Evolutionary conservation across 441 rosid genomes (phyloP), one percentile per base, ranked within the genome.

Genomic region (Gossypium trilobum): DNA sequence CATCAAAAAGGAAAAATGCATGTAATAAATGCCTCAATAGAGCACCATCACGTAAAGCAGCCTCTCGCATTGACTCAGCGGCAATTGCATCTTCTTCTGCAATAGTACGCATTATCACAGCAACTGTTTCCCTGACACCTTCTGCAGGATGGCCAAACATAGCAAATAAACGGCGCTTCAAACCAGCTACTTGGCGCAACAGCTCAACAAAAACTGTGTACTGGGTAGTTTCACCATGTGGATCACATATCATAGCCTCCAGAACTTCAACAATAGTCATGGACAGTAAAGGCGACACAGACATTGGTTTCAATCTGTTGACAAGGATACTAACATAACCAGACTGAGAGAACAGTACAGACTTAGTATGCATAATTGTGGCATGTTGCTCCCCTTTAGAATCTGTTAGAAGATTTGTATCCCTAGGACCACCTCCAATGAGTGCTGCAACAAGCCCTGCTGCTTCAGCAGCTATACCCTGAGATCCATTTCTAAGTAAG

Each of bases 61-160:
- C 98, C 81, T 93, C 97, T 39, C 99, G 94, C 99, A 95, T 95
- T 52, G 95, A 91, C 84, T 95, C 99, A 48, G 99, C 98, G 13
- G 99, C 99, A 84, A 95, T 91, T 75, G 99, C 99, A 87, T 95
- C 99, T 84, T 95, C 99, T 83, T 95, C 99, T 36, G 99, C 99
- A 80, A 95, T 95, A 22, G 99, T 88, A 71, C 99, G 96, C 99
- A 95, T 95, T 78, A 95, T 87, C 46, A 95, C 92, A 63, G 98
- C 99, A 73, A 95, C 91, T 73, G 88, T 88, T 89, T 95, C 99
- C 87, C 98, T 89, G 50, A 95, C 89, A 79, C 97, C 93, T 85
- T 93, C 98, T 52, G 97, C 98, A 74, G 99, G 99, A 80, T 95
- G 99, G 73, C 92, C 99, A 87, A 95, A 95, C 79, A 95, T 83